Base-by-base conservation (phyloP, 2,329 filamentous ascomycete genomes). In the Diaporthe sp. region DNA sequence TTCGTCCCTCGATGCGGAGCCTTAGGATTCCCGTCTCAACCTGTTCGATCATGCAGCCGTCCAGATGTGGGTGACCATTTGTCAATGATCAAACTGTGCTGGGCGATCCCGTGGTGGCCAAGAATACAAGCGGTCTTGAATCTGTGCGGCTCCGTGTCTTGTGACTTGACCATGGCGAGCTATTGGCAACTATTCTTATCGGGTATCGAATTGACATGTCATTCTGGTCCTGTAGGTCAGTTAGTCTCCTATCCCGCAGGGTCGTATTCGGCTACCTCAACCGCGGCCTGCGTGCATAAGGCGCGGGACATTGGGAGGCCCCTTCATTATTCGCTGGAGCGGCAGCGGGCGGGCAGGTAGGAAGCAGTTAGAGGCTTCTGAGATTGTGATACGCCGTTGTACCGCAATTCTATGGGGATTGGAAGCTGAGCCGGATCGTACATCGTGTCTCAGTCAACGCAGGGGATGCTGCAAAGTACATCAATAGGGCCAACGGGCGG, bases 391-490 rank as follows among this genome's bases (percentile, higher is more conserved):
- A 42, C 47, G 47, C 65, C 47, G 28, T 51, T 53, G 44, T 51
- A 9, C 31, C 31, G 42, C 44, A 49, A 37, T 49, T 31, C 8
- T 47, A 20, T 25, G 47, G 47, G 1, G 13, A 34, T 53, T 53
- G n/a, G 44, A 28, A 68, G 65, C 65, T 72, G 71, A 63, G 47
- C 53, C 68, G 37, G 68, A 71, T 47, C 68, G 51, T 58, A 67
- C 58, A 74, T 68, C 42, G 63, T 76, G 75, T 76, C 75, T 76
- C 73, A 76, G 57, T 67, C 73, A 57, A 71, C 42, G 61, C 53
- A 71, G 74, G 73, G 58, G 61, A 75, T 51, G 42, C 28, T 72
- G 73, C 55, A 28, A 42, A 75, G 42, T 28, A 44, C 53, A 39
- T 55, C 47, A 22, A 72, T 53, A 51, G 60, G 42, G 60, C 60